Evolutionary conservation across 2,329 filamentous ascomycete species (phyloP), one percentile per base, ranked within the genome.

Genomic region (Neopestalotiopsis clavispora): DNA sequence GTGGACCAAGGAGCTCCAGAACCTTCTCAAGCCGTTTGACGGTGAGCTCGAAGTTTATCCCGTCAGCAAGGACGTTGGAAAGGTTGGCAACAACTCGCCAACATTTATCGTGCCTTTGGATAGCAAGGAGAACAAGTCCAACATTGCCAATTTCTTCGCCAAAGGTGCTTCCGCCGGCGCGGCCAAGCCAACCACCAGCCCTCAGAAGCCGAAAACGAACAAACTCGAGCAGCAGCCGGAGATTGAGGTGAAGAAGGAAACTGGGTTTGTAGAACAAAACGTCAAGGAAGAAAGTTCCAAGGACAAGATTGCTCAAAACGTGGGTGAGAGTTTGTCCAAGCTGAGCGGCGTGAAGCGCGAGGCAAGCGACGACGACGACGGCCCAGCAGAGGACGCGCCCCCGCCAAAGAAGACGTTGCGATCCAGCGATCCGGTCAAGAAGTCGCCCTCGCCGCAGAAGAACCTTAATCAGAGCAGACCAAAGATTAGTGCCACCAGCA

Each of bases 91-190:
- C 74, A 93, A 97, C 78, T 97, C 93, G 23, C 90, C 94, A 0
- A 87, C 86, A 0, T 97, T 98, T 76, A 87, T 98, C 59, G 84
- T 97, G 1, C 95, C 95, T 0, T 82, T 98, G 42, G 87, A 93
- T 75, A 97, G 93, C 80, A 91, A 89, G 72, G 92, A 95, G 75
- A 98, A 98, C 79, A 98, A 97, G 82, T 90, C 87, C 64, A 98
- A 96, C 73, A 98, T 98, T 79, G 93, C 92, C 60, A 97, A 97
- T 75, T 98, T 97, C 84, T 98, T 98, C 76, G 86, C 86, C 7
- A 92, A 89, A 57, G 84, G 80, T 6, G 73, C 23, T 28, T 28
- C 23, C 23, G 23, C 79, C 34, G 10, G 34, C 34, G 34, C 34
- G n/a, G 77, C 86, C 70, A 80, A 80, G 67, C 83, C 4, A 20